Percentiles rank a stretch among this genome's conserved stretches.
phyloP scores from a whole-genome alignment of 108 stramenopile species.

The Cyclostephanos invisitatus region DNA sequence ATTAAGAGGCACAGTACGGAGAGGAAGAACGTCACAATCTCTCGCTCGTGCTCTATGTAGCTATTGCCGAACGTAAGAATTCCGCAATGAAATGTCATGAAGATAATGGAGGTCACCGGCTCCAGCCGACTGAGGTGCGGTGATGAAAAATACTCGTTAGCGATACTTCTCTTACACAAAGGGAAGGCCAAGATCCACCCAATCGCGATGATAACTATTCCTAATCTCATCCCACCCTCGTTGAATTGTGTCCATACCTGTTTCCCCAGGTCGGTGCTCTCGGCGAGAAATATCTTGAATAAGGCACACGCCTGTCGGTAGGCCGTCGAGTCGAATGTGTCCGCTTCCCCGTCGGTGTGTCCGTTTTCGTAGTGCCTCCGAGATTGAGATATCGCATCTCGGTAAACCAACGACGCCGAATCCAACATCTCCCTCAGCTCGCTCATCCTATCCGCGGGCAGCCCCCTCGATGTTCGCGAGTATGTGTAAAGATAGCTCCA shows the following conservation, averaged over 20 bases:
- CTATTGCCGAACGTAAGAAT: slow-evolving; percentile 80
- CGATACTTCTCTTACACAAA: slow-evolving; percentile 31
- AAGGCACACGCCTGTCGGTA: slow-evolving; percentile 69
- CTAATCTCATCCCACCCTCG: slow-evolving; percentile 71
- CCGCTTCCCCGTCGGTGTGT: not conserved
- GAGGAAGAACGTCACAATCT: slow-evolving; percentile 67
- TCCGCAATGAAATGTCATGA: slow-evolving; percentile 68
- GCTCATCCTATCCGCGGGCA: slow-evolving; percentile 53
- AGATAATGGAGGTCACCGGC: slow-evolving; percentile 34
- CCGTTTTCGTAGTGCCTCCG: not conserved
- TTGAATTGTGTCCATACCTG: slow-evolving; percentile 88
- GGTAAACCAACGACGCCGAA: slow-evolving; percentile 58
- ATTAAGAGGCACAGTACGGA: slow-evolving; percentile 54
- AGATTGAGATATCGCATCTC: slow-evolving; percentile 53
- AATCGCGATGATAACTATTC: slow-evolving; percentile 54
- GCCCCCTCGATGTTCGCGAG: slow-evolving; percentile 62
- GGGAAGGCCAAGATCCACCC: slow-evolving; percentile 47
- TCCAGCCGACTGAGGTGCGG: slow-evolving; percentile 45
- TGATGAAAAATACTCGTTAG: slow-evolving; percentile 19
- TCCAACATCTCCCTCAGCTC: slow-evolving; percentile 63
- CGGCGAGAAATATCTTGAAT: slow-evolving; percentile 73
- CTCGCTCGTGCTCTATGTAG: slow-evolving; percentile 71
- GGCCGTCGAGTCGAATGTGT: slow-evolving; percentile 54
- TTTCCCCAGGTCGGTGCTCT: slow-evolving; percentile 78
- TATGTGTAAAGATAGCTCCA: slow-evolving; percentile 82